These are phyloP conservation scores for Brassica incana DNA, from an alignment of 345 rosid species.

Conservation along the genomic window DNA sequence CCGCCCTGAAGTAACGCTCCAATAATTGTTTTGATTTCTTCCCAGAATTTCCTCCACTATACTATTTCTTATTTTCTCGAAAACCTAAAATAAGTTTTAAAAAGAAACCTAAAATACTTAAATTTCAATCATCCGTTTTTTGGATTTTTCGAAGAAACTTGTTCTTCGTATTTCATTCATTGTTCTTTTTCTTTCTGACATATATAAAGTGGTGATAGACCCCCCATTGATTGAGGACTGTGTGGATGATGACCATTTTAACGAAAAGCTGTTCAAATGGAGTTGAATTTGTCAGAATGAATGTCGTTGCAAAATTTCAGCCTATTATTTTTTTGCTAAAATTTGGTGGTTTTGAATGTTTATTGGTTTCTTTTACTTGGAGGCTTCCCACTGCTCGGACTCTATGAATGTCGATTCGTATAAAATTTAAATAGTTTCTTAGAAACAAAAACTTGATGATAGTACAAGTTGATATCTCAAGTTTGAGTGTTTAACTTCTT, in stretches of 20 bases:
- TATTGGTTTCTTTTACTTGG: slow-evolving; percentile 34
- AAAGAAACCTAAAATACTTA: background rate
- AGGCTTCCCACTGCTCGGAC: slow-evolving; percentile 29
- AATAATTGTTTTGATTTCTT: slow-evolving; percentile 38
- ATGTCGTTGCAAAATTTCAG: slow-evolving; percentile 22
- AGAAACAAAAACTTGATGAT: background rate
- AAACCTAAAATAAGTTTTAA: background rate
- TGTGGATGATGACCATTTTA: slow-evolving; percentile 38
- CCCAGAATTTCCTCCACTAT: slow-evolving; percentile 11
- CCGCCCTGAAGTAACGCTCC: slow-evolving; percentile 43
- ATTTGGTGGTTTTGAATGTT: slow-evolving; percentile 18
- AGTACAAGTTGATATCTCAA: background rate
- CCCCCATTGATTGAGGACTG: slow-evolving; percentile 36
- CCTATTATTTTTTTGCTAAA: slow-evolving; percentile 12
- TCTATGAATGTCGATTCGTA: slow-evolving; percentile 12
- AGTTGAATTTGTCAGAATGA: slow-evolving; percentile 43
- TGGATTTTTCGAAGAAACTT: slow-evolving; percentile 37
- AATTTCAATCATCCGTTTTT: slow-evolving; percentile 19
- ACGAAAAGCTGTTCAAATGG: slow-evolving; percentile 41
- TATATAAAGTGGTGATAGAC: slow-evolving; percentile 20
- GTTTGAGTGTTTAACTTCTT: background rate
- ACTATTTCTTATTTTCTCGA: background rate
- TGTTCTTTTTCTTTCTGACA: background rate
- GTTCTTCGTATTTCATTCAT: slow-evolving; percentile 9
- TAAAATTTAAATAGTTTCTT: background rate